A percentile compares a stretch with the other conserved stretches of the same genome.
These are phyloP conservation scores for Gleditsia sinensis DNA, from an alignment of 306 rosid genomes.

Conservation along the genomic window DNA sequence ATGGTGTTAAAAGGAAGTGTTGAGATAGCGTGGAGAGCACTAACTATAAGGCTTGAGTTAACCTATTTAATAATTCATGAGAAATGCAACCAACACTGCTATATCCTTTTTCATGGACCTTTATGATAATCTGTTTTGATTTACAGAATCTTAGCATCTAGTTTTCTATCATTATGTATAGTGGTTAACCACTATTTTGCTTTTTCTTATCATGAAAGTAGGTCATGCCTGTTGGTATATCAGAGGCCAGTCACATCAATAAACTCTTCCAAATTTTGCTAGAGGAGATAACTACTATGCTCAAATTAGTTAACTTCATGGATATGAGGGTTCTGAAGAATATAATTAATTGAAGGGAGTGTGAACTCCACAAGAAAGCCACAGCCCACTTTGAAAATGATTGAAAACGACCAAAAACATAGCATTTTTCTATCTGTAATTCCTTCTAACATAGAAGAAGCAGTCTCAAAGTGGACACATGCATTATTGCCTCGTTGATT, in stretches of 20 bases:
- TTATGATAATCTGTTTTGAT: no score
- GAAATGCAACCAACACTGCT: neutral
- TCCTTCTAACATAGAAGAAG: neutral
- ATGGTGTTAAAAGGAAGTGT: no score
- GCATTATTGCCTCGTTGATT: constrained; percentile 25
- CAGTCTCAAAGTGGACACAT: neutral
- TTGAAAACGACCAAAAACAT: neutral
- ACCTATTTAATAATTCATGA: neutral
- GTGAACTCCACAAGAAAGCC: constrained; percentile 44
- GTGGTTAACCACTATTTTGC: no score
- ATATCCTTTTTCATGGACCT: neutral
- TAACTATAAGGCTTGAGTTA: neutral
- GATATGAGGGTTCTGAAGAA: neutral
- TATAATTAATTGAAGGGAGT: constrained; percentile 21
- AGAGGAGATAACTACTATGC: no score
- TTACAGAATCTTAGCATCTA: no score
- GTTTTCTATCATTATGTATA: no score
- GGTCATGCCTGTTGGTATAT: no score
- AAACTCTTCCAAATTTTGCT: no score
- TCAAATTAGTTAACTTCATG: neutral
- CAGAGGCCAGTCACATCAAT: no score
- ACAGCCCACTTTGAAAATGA: constrained; percentile 28
- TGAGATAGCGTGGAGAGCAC: constrained; percentile 40
- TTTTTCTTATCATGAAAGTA: no score
- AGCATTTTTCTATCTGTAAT: neutral